A percentile compares a stretch with the other conserved stretches of the same genome.
Evolutionary conservation across 2,329 filamentous ascomycete species (phyloP).

Genomic region (Pseudocercospora ulei): DNA sequence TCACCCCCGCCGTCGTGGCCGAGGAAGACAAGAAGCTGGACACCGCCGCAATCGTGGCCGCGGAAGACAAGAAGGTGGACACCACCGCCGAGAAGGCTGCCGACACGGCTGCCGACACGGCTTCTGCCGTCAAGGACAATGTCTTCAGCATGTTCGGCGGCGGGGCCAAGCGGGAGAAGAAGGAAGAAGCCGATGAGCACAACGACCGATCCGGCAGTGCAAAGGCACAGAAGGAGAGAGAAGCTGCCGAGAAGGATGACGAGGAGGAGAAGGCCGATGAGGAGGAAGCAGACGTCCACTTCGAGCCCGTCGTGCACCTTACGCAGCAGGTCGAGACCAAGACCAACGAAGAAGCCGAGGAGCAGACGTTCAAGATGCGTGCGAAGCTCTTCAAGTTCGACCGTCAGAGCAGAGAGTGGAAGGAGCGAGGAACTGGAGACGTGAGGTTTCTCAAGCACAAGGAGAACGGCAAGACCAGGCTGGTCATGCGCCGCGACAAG

Average conservation of each 20-base stretch:
- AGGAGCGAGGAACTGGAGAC: constrained; percentile 95
- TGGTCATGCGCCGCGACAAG: constrained; percentile 99
- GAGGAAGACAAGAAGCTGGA: constrained; percentile 31
- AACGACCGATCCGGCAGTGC: constrained; percentile 82
- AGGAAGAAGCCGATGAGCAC: constrained; percentile 64
- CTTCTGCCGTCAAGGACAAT: constrained; percentile 42
- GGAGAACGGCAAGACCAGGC: constrained; percentile 92
- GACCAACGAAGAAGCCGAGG: constrained; percentile 97
- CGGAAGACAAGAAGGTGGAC: constrained; percentile 29
- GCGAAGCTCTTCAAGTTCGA: constrained; percentile 99
- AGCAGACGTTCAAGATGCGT: constrained; percentile 98
- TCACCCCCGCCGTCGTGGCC: constrained; percentile 23
- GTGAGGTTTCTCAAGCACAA: constrained; percentile 96
- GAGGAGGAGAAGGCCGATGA: constrained; percentile 35
- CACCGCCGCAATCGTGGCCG: constrained; percentile 28
- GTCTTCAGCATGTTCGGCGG: constrained; percentile 99
- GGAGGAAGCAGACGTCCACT: constrained; percentile 82
- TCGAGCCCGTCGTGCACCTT: constrained; percentile 90
- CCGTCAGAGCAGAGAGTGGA: constrained; percentile 87
- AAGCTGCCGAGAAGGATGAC: constrained; percentile 39
- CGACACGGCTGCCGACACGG: constrained; percentile 34
- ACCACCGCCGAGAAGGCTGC: constrained; percentile 25
- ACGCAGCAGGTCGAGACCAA: constrained; percentile 95
- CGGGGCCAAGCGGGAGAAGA: constrained; percentile 93
- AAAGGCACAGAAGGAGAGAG: constrained; percentile 54